These are phyloP conservation scores for Nicotiana undulata DNA, from an alignment of 257 asterid genomes.

Conservation along the genomic window DNA sequence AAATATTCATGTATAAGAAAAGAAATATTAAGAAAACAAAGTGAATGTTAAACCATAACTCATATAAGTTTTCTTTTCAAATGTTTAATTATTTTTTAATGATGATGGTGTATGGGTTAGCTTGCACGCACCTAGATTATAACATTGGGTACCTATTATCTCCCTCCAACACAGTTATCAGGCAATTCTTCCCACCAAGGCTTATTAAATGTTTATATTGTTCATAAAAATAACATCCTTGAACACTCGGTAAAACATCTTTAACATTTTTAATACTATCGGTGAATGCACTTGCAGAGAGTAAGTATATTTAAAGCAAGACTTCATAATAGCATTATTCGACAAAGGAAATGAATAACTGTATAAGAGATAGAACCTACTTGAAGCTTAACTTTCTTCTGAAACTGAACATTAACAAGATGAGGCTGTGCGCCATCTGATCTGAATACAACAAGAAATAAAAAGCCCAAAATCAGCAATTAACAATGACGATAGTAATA, in stretches of 20 bases:
- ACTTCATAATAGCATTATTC: not conserved
- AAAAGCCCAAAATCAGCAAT: not conserved
- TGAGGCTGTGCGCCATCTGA: slow-evolving; percentile 99
- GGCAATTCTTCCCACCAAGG: no score
- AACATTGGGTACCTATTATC: no score
- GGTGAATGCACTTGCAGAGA: no score
- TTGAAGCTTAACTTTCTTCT: slow-evolving; percentile 86
- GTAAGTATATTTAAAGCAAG: not conserved
- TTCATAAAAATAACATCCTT: not conserved
- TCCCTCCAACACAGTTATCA: no score
- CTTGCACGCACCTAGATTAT: no score
- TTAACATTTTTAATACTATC: not conserved
- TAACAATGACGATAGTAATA: not conserved
- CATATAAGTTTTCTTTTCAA: not conserved
- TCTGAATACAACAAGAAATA: slow-evolving; percentile 19
- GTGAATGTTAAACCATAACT: not conserved
- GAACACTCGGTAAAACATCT: not conserved
- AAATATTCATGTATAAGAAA: not conserved
- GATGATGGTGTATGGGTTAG: no score
- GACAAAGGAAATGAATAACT: not conserved
- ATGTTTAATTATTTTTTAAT: no score
- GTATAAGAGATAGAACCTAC: slow-evolving; percentile 15
- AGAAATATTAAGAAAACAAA: not conserved
- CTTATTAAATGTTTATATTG: no score
- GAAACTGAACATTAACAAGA: slow-evolving; percentile 86